These are phyloP conservation scores for Phyllosticta citribraziliensis DNA, from an alignment of 2,329 filamentous ascomycete genomes.

Conservation along the genomic window DNA sequence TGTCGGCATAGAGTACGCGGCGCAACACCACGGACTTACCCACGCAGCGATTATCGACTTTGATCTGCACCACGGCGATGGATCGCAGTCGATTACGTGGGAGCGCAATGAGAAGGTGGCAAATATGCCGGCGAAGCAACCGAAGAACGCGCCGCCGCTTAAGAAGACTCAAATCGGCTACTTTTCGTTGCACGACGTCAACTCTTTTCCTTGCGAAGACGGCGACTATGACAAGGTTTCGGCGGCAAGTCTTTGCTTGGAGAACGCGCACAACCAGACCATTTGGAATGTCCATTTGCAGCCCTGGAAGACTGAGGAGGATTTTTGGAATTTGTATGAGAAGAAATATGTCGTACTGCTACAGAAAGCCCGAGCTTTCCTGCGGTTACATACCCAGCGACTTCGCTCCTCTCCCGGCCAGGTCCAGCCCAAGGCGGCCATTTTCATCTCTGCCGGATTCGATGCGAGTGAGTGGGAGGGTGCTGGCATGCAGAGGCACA, in stretches of 20 bases:
- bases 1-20: slow-evolving; percentile 86
- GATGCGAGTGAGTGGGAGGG: slow-evolving; percentile 95
- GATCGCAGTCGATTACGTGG: slow-evolving; percentile 93
- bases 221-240: slow-evolving; percentile 91
- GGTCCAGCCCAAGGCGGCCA: slow-evolving; percentile 65
- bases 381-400: slow-evolving; percentile 62
- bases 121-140: slow-evolving; percentile 43
- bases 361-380: slow-evolving; percentile 68
- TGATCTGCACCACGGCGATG: slow-evolving; percentile 39
- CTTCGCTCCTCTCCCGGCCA: slow-evolving; percentile 48
- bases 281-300: slow-evolving; percentile 96
- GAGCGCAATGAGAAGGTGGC: slow-evolving; percentile 67
- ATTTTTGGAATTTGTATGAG: slow-evolving; percentile 87
- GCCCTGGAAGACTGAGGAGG: slow-evolving; percentile 67
- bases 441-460: slow-evolving; percentile 93
- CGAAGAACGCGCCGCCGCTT: slow-evolving; percentile 63
- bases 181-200: slow-evolving; percentile 95
- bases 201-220: slow-evolving; percentile 91
- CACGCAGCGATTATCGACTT: slow-evolving; percentile 64
- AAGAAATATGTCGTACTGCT: slow-evolving; percentile 66
- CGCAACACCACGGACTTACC: slow-evolving; percentile 73
- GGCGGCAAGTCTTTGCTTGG: slow-evolving; percentile 87
- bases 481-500: slow-evolving; percentile 86
- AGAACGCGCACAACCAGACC: slow-evolving; percentile 86
- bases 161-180: slow-evolving; percentile 88